phyloP scores from a whole-genome alignment of 208 protist genomes.

The Kentomonas sorsogonicus region DNA sequence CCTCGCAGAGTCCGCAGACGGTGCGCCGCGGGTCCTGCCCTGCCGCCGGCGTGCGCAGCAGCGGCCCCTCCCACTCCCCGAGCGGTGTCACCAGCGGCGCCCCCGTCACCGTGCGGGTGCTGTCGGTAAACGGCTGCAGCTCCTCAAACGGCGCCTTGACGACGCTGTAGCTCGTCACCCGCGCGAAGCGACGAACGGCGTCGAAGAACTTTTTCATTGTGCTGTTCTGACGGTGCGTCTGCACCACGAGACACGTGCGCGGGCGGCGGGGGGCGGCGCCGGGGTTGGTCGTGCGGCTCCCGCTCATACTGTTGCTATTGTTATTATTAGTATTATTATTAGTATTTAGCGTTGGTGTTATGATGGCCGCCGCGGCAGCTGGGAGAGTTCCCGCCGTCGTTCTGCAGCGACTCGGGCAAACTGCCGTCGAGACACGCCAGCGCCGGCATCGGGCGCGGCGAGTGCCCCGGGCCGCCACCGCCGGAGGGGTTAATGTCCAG shows the following conservation, averaged over 20 bases:
- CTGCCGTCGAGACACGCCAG: too few relatives aligned
- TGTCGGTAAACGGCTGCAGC: constrained; percentile 20
- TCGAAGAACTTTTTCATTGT: constrained; percentile 81
- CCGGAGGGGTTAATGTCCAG: too few relatives aligned
- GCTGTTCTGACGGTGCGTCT: constrained; percentile 70
- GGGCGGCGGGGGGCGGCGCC: constrained; percentile 6
- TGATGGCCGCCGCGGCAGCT: too few relatives aligned
- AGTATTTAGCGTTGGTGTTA: too few relatives aligned
- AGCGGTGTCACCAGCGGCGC: constrained; percentile 29
- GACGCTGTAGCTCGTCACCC: constrained; percentile 37
- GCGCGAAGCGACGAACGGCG: constrained; percentile 27
- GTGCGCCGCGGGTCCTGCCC: constrained; percentile 16
- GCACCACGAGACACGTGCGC: constrained; percentile 61
- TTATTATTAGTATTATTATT: constrained; percentile 9
- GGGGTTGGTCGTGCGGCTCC: not conserved
- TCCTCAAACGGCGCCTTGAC: constrained; percentile 18
- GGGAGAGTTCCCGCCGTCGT: too few relatives aligned
- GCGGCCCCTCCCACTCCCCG: constrained; percentile 17
- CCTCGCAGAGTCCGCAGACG: constrained; percentile 33
- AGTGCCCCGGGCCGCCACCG: too few relatives aligned
- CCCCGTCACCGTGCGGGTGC: constrained; percentile 18
- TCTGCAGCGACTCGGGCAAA: too few relatives aligned
- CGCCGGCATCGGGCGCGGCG: too few relatives aligned
- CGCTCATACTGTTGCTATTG: not conserved
- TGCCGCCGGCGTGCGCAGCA: not conserved